Evolutionary conservation across 805 yeast species (phyloP), one percentile per base, ranked within the genome.

Genomic region (Pichia nakasei): DNA sequence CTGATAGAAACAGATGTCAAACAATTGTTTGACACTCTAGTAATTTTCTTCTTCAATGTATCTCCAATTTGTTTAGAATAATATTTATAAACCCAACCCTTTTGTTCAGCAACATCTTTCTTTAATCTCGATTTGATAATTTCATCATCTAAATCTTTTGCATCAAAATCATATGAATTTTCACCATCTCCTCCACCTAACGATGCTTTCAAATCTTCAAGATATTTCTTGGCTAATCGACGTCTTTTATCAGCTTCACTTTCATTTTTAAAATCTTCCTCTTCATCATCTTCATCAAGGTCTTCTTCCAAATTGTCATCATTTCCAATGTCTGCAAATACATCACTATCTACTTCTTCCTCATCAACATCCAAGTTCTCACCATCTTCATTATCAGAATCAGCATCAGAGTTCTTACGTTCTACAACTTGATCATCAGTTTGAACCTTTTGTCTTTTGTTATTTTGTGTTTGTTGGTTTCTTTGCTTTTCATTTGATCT

Each of bases 171-270:
- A 44, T 68, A 75, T 9, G 61, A 56, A 15, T 55, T 39, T 18
- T 37, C 50, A 22, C 39, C 38, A 24, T 12, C 27, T 24, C 27
- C 20, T 37, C 51, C 51, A 21, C 52, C 50, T 3, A 46, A 37
- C 18, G 71, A 73, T 48, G 82, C 86, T 4, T 84, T 78, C 56
- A 93, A 66, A 56, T 83, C 84, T 38, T 82, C 88, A 49, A 93
- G 68, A 62, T 93, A 93, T 63, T 89, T 93, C 63, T 88, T 88
- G 17, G 97, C 97, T 47, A 93, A 71, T 57, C 97, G 72, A 65
- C 98, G 77, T 64, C 98, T 78, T 64, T 86, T 88, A 57, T 93
- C 98, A 0, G 96, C 94, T 9, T 89, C 94, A 39, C 78, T 76
- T 63, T 91, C 97, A 17, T 70, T 72, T 15, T 68, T 77, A 51